These are phyloP conservation scores for Arachnomyces sp. DNA, from an alignment of 2,329 filamentous ascomycete genomes.

Conservation along the genomic window DNA sequence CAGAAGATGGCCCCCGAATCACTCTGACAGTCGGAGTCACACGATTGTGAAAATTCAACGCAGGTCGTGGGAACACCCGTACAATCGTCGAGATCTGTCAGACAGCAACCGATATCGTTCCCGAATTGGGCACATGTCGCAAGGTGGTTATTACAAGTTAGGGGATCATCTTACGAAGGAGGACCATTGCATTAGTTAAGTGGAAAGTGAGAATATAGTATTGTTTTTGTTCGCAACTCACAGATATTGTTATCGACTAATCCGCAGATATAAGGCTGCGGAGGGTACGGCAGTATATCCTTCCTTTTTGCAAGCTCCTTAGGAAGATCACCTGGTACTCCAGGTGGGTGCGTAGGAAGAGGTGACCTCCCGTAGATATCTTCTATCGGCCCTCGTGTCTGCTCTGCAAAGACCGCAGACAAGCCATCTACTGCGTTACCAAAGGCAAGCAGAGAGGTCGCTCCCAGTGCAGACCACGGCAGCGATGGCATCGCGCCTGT, in stretches of 20 bases:
- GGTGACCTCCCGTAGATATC: conserved; percentile 12
- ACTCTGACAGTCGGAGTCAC: conserved; percentile 7
- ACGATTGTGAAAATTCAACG: conserved; percentile 8
- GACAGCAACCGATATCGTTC: conserved; percentile 13
- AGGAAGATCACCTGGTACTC: conserved; percentile 9
- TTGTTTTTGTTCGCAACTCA: conserved; percentile 3
- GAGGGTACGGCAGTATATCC: conserved; percentile 7
- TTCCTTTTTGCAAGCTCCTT: conserved; percentile 8
- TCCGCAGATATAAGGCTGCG: conserved; percentile 14
- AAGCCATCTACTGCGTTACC: too few species aligned
- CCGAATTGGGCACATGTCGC: conserved; percentile 13
- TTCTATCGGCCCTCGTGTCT: conserved; percentile 11
- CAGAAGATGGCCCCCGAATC: conserved; percentile 9
- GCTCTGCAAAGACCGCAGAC: conserved; percentile 6
- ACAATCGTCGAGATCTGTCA: conserved; percentile 11
- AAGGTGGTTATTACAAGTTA: conserved; percentile 13
- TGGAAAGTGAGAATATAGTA: too few species aligned
- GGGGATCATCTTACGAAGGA: conserved; percentile 7
- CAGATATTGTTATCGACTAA: conserved; percentile 13
- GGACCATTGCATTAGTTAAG: too few species aligned
- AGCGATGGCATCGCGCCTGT: too few species aligned
- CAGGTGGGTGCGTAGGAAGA: conserved; percentile 11
- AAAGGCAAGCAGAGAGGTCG: too few species aligned
- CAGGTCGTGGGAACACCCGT: conserved; percentile 12
- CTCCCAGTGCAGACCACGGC: too few species aligned